Conservation (phyloP, 139 green algal species). For the Diplosphaera chodatii region DNA sequence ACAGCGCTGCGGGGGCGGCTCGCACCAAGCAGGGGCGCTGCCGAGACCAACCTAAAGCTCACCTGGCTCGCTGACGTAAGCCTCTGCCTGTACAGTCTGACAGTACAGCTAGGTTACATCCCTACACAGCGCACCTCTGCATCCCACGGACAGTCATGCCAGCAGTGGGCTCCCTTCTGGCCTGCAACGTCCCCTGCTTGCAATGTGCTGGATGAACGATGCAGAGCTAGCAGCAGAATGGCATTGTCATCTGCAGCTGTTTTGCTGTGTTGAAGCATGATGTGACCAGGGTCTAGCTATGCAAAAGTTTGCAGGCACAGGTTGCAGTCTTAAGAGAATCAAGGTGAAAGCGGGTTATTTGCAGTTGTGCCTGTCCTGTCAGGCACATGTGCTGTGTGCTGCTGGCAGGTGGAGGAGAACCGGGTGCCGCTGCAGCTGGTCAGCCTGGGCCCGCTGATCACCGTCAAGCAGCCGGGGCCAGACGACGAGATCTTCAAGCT, state of each 20-base stretch:
- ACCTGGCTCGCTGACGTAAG: slow-evolving; percentile 86
- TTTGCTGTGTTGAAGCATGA: slow-evolving; percentile 22
- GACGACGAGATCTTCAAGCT: slow-evolving; percentile 80
- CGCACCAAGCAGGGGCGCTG: slow-evolving; percentile 86
- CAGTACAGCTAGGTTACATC: too few species aligned
- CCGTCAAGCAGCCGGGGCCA: slow-evolving; percentile 92
- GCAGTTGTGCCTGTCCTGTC: background rate
- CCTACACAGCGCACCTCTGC: too few species aligned
- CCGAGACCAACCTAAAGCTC: slow-evolving; percentile 95
- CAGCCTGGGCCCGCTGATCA: slow-evolving; percentile 94
- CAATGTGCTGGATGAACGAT: too few species aligned
- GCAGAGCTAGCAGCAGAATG: too few species aligned
- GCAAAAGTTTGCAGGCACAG: too few species aligned
- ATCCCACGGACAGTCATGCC: too few species aligned
- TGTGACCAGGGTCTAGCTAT: too few species aligned
- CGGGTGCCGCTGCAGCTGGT: slow-evolving; percentile 43
- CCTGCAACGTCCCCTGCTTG: too few species aligned
- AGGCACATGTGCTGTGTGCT: background rate
- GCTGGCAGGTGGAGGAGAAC: slow-evolving; percentile 14
- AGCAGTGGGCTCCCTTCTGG: too few species aligned
- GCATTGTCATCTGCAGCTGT: background rate
- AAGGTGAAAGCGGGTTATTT: too few species aligned
- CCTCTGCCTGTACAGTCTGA: slow-evolving; percentile 38
- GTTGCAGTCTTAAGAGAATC: too few species aligned
- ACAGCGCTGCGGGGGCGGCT: slow-evolving; percentile 51